Conservation (phyloP, 208 protist species). For the Acanthamoeba castellanii region DNA sequence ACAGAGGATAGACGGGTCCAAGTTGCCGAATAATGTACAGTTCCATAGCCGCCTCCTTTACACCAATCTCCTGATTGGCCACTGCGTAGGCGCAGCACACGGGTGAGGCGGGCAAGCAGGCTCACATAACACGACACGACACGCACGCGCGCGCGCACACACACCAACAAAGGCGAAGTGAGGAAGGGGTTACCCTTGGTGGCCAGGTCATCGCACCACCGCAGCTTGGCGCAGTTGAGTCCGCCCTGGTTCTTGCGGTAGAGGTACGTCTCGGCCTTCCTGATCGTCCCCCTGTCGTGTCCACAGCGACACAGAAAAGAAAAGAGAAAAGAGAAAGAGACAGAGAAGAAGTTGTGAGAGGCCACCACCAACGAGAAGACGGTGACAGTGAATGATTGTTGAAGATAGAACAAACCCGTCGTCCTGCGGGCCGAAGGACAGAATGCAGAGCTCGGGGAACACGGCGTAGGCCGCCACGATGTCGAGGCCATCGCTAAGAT, state of each 20-base stretch:
- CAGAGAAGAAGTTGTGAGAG: not conserved
- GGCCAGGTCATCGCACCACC: conserved; percentile 29
- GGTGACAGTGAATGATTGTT: not conserved
- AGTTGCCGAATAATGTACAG: conserved; percentile 21
- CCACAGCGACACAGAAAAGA: not conserved
- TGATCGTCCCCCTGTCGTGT: not conserved
- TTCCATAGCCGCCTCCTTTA: not conserved
- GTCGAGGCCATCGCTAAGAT: not conserved
- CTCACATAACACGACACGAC: not conserved
- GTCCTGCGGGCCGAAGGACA: conserved; percentile 23
- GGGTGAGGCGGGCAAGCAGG: not conserved
- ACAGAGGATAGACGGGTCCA: not conserved
- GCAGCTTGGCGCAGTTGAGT: conserved; percentile 27
- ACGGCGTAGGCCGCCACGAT: conserved; percentile 13
- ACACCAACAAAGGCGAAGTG: not conserved
- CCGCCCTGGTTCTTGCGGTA: conserved; percentile 22
- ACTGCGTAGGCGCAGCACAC: not conserved
- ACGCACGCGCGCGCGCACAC: not conserved
- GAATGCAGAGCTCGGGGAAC: conserved; percentile 29
- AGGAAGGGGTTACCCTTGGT: not conserved
- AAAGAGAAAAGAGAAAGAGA: too few relatives aligned
- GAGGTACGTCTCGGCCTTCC: not conserved
- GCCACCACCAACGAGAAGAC: not conserved
- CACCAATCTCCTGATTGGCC: not conserved
- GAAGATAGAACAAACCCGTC: not conserved